A percentile compares a stretch with the other conserved stretches of the same genome.
Evolutionary conservation across 2,329 filamentous ascomycete genomes (phyloP).

Genomic region (Sporothrix brasiliensis): DNA sequence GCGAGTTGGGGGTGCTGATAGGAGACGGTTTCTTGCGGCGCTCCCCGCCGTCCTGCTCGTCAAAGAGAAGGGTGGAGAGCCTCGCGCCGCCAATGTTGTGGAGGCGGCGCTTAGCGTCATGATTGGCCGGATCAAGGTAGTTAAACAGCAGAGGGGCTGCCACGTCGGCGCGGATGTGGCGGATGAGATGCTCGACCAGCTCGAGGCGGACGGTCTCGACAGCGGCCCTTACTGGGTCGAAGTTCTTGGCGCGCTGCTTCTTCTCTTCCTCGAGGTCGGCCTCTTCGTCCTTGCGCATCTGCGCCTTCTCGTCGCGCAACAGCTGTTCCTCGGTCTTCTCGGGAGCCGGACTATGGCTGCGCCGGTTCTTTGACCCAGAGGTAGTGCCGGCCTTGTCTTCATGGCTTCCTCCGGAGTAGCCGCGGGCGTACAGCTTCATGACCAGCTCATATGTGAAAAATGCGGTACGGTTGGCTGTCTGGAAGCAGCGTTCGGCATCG

Average conservation of each 20-base stretch:
- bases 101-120: slow-evolving; percentile 75
- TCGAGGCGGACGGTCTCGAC: slow-evolving; percentile 77
- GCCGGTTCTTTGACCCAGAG: slow-evolving; percentile 30
- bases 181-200: slow-evolving; percentile 81
- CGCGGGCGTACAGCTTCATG: slow-evolving; percentile 72
- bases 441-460: slow-evolving; percentile 91
- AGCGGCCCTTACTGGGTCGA: slow-evolving; percentile 88
- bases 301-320: slow-evolving; percentile 65
- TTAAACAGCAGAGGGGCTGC: slow-evolving; percentile 79
- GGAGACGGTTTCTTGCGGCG: slow-evolving; percentile 51
- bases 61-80: slow-evolving; percentile 48
- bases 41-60: slow-evolving; percentile 64
- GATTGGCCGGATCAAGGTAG: slow-evolving; percentile 79
- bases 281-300: slow-evolving; percentile 70
- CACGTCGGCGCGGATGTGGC: slow-evolving; percentile 85
- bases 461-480: slow-evolving; percentile 74
- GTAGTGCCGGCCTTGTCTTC: slow-evolving; percentile 31
- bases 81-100: slow-evolving; percentile 74
- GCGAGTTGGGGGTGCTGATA: slow-evolving; percentile 66
- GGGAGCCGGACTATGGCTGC: slow-evolving; percentile 40
- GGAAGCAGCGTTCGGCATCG: slow-evolving; percentile 79
- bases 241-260: slow-evolving; percentile 78
- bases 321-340: slow-evolving; percentile 48
- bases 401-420: slow-evolving; percentile 28
- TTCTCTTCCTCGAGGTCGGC: slow-evolving; percentile 89